Conservation (phyloP, 1,284 basidiomycete genomes). For the Rhodotorula sp. region DNA sequence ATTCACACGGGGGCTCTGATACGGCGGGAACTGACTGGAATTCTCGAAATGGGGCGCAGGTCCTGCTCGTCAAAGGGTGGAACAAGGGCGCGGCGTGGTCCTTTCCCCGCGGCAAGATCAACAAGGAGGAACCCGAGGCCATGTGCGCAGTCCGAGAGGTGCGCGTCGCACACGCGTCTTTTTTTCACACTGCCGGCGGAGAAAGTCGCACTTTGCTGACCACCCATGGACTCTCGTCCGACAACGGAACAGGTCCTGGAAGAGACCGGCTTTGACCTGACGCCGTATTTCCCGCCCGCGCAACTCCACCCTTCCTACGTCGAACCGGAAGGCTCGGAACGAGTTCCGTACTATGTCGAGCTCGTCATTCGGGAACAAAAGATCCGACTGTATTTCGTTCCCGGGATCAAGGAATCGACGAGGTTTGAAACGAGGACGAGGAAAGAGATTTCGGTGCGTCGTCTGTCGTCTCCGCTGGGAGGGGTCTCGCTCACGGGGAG, state of each 20-base stretch:
- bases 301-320: constrained; percentile 36
- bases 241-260: constrained; percentile 71
- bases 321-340: constrained; percentile 38
- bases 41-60: constrained; percentile 55
- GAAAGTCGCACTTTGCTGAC: too few species aligned
- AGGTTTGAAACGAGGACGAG: constrained; percentile 89
- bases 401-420: constrained; percentile 84
- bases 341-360: constrained; percentile 65
- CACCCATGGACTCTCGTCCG: neutral
- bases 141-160: constrained; percentile 90
- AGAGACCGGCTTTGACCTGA: constrained; percentile 88
- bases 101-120: constrained; percentile 99
- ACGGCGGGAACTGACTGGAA: too few species aligned
- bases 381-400: constrained; percentile 88
- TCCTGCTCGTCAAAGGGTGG: constrained; percentile 94
- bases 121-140: constrained; percentile 79
- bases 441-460: constrained; percentile 93
- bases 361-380: constrained; percentile 84
- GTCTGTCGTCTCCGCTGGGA: too few species aligned
- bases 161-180: constrained; percentile 35
- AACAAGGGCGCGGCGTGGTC: constrained; percentile 95
- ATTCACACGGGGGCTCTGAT: too few species aligned
- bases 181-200: neutral
- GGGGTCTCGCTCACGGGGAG: too few species aligned
- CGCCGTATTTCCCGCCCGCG: constrained; percentile 58